Conservation (phyloP, 2,329 filamentous ascomycete species). For the Chaetomium sp. region DNA sequence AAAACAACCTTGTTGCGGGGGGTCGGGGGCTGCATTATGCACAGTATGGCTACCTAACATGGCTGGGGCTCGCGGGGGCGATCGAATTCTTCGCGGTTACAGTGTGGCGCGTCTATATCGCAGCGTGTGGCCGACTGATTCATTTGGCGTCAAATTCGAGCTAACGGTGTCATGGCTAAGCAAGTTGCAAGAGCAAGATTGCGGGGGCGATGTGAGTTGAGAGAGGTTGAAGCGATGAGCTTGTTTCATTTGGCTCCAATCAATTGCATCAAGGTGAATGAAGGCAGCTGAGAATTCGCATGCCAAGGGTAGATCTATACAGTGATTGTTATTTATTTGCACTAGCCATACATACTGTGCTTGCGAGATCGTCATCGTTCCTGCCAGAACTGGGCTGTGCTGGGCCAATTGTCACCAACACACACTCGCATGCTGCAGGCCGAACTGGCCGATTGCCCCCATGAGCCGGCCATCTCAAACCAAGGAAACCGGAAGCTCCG, state of each 20-base stretch:
- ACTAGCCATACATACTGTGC: not conserved
- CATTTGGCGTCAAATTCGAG: not conserved
- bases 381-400: slow-evolving; percentile 11
- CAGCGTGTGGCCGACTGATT: not conserved
- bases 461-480: not conserved
- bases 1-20: slow-evolving; percentile 3
- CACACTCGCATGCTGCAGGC: slow-evolving; percentile 23
- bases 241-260: not conserved
- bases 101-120: not conserved
- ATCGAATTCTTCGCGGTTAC: no score
- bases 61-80: not conserved
- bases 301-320: not conserved
- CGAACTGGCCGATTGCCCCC: not conserved
- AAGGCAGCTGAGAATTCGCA: not conserved
- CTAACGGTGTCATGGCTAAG: not conserved
- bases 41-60: slow-evolving; percentile 7
- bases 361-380: not conserved
- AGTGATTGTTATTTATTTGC: not conserved
- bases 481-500: not conserved
- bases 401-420: slow-evolving; percentile 9
- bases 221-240: not conserved
- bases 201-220: not conserved
- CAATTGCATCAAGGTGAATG: not conserved
- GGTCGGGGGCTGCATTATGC: not conserved
- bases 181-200: not conserved